These are phyloP conservation scores for Tulasnella sp. DNA, from an alignment of 768 basidiomycete species.

Conservation along the genomic window DNA sequence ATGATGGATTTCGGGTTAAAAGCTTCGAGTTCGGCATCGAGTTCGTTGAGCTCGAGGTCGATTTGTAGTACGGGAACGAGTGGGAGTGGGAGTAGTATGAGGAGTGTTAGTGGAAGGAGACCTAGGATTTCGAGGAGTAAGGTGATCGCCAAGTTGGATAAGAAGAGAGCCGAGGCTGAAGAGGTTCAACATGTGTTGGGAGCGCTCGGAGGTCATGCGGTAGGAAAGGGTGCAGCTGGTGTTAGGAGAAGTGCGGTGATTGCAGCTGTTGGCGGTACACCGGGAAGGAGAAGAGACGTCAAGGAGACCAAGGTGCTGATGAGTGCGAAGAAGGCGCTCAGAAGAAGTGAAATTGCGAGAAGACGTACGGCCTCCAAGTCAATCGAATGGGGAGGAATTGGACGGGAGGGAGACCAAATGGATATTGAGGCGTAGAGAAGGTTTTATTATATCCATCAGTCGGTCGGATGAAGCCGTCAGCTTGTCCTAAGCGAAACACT, in stretches of 20 bases:
- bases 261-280: neutral
- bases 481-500: too few relatives aligned
- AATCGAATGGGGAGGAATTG: neutral
- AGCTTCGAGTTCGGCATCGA: too few relatives aligned
- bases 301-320: neutral
- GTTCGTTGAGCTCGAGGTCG: too few relatives aligned
- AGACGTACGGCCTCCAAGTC: neutral
- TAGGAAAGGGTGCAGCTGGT: neutral
- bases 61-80: too few relatives aligned
- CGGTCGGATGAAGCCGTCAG: too few relatives aligned
- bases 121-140: slow-evolving; percentile 16
- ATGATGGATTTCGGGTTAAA: too few relatives aligned
- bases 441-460: too few relatives aligned
- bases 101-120: too few relatives aligned
- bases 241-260: neutral
- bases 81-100: too few relatives aligned
- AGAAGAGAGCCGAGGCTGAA: slow-evolving; percentile 6
- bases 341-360: slow-evolving; percentile 7
- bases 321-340: slow-evolving; percentile 14
- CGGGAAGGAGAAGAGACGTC: neutral
- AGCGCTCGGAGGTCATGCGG: neutral
- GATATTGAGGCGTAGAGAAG: too few relatives aligned
- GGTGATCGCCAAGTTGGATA: slow-evolving; percentile 17
- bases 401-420: too few relatives aligned
- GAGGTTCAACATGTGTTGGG: neutral